Base-by-base conservation (phyloP, 345 rosid genomes). In the Eutrema japonicum region DNA sequence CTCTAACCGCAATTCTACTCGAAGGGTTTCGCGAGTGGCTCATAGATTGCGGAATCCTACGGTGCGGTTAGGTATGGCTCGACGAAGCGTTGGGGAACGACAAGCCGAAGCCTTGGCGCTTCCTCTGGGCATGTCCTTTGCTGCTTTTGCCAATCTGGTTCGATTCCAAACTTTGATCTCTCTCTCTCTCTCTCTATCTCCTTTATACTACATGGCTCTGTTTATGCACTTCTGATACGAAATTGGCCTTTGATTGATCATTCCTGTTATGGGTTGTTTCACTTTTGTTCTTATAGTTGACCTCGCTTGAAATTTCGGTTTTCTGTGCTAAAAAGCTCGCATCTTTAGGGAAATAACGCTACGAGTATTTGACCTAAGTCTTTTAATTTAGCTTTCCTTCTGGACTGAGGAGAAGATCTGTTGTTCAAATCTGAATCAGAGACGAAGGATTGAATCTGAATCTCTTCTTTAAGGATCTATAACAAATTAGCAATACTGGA, bases 91-190 rank as follows among this genome's bases (percentile, higher is more conserved):
- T 11, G 78, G 60, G 1, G 81, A 73, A 1, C 73, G 77, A 43
- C 81, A 80, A 18, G 74, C 87, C 65, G 98, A 87, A 70, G 88
- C 90, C 27, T 75, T 86, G 66, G 98, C 96, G 3, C 85, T 87
- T 40, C 91, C 91, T 78, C 89, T 95, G 4, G 99, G 99, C 41
- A 90, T 95, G 96, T 92, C 98, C 10, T 83, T 95, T 59, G 99
- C 97, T 0, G 98, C 90, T 29, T 86, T 95, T 66, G 84, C 91
- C 56, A 84, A 90, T 50, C 83, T 88, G 99, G 99, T 94, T 82
- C 27, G 73, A 36, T 78, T 43, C 32, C 32, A 9, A 10, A 32
- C 70, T 77, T 75, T 68, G n/a, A n/a, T n/a, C n/a, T 57, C 0
- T 22, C 2, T 55, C 22, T 55, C 18, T n/a, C 4, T 43, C 7